Percentiles rank a stretch among this genome's conserved stretches.
Evolutionary conservation across 1,284 basidiomycete genomes (phyloP).

Genomic region (Rhodotorula sp.): DNA sequence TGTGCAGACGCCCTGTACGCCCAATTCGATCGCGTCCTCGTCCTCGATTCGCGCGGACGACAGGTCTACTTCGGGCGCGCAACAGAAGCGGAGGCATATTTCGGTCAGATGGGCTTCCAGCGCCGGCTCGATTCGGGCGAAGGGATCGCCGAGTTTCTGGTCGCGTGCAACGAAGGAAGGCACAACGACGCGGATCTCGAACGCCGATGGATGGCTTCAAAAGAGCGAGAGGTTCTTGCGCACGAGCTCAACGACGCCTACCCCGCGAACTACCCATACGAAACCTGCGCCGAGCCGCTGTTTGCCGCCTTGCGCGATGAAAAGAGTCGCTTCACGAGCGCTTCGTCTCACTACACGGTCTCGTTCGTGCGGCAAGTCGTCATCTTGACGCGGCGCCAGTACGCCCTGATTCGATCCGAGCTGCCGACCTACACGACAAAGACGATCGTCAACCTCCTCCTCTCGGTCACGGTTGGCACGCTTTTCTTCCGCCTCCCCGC

Average conservation of each 20-base stretch:
- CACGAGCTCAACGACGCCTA: constrained; percentile 59
- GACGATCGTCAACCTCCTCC: constrained; percentile 42
- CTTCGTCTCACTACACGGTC: constrained; percentile 39
- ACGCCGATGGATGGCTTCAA: constrained; percentile 61
- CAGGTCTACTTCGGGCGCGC: constrained; percentile 78
- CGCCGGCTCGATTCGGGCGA: constrained; percentile 55
- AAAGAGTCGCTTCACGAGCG: constrained; percentile 28
- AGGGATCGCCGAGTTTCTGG: constrained; percentile 75
- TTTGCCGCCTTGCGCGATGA: constrained; percentile 19
- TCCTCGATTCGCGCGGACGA: constrained; percentile 69
- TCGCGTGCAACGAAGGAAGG: constrained; percentile 67
- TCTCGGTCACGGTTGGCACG: constrained; percentile 43
- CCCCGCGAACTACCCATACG: constrained; percentile 62
- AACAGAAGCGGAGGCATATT: constrained; percentile 70
- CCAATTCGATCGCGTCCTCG: constrained; percentile 61
- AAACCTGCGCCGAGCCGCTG: constrained; percentile 54
- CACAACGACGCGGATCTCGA: constrained; percentile 70
- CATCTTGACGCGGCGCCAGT: constrained; percentile 43
- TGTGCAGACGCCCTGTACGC: constrained; percentile 59
- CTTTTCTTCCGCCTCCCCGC: constrained; percentile 42
- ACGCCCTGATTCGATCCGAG: constrained; percentile 43
- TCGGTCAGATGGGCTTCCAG: constrained; percentile 64
- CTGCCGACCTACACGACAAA: constrained; percentile 43
- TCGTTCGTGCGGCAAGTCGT: constrained; percentile 38
- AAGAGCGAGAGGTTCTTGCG: constrained; percentile 56